Evolutionary conservation across 1,139 yeast species (phyloP).

Genomic region (Chernovozyma sophiae-reginae): DNA sequence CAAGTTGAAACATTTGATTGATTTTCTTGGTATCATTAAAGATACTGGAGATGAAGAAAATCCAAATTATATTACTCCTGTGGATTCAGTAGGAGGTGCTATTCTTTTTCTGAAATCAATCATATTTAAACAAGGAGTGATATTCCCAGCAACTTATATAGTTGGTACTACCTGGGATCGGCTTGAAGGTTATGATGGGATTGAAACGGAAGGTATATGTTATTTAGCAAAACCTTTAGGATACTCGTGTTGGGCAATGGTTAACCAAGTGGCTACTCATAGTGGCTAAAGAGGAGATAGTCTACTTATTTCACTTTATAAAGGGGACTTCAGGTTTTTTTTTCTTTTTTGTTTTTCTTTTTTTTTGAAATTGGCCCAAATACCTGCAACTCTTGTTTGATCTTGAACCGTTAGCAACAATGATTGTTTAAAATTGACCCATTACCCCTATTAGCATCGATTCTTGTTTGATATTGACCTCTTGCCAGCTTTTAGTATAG

Average conservation of each 20-base stretch:
- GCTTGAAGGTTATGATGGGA: slow-evolving; percentile 49
- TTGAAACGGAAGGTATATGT: slow-evolving; percentile 51
- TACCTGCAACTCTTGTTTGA: too few species aligned
- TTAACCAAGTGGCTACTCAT: slow-evolving; percentile 36
- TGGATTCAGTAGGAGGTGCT: slow-evolving; percentile 51
- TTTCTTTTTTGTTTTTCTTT: too few species aligned
- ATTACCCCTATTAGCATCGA: too few species aligned
- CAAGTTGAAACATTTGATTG: slow-evolving; percentile 29
- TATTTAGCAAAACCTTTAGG: slow-evolving; percentile 43
- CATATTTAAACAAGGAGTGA: slow-evolving; percentile 41
- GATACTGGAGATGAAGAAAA: slow-evolving; percentile 15
- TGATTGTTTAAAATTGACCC: too few species aligned
- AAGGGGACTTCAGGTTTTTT: too few species aligned
- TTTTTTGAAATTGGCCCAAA: too few species aligned
- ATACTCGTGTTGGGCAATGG: slow-evolving; percentile 43
- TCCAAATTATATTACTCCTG: slow-evolving; percentile 3
- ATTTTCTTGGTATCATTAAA: slow-evolving; percentile 13
- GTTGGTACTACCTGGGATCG: slow-evolving; percentile 49
- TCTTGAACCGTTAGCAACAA: too few species aligned
- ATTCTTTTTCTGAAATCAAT: slow-evolving; percentile 39
- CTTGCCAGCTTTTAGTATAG: too few species aligned
- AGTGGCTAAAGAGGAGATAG: too few species aligned
- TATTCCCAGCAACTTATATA: slow-evolving; percentile 42
- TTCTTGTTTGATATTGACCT: too few species aligned
- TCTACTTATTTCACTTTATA: too few species aligned